Conservation (phyloP, 768 basidiomycete genomes). For the Boletus sensibilis region DNA sequence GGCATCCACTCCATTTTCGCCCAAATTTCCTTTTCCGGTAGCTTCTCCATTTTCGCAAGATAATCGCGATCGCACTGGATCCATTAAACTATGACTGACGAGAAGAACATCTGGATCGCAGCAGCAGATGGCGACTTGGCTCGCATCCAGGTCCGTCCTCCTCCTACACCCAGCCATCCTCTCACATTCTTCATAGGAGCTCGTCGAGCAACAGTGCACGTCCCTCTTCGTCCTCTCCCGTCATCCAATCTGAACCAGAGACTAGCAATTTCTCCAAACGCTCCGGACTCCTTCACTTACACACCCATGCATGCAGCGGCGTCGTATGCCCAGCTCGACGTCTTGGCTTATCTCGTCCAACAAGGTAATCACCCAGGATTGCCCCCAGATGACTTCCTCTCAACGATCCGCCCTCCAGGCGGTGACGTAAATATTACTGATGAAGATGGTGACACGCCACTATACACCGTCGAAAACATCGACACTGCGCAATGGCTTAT, state of each 20-base stretch:
- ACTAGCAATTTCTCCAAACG: conserved; percentile 65
- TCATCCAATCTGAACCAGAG: conserved; percentile 31
- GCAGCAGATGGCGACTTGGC: conserved; percentile 85
- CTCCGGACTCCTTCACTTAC: conserved; percentile 69
- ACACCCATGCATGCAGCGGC: conserved; percentile 95
- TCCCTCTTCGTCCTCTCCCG: conserved; percentile 25
- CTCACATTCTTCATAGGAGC: conserved; percentile 40
- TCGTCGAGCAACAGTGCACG: conserved; percentile 60
- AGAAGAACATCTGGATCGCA: conserved; percentile 87
- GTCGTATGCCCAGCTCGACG: conserved; percentile 78
- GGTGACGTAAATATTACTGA: conserved; percentile 88
- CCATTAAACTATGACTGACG: conserved; percentile 31
- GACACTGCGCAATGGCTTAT: conserved; percentile 78
- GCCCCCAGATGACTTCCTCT: not conserved
- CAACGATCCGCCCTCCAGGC: conserved; percentile 41
- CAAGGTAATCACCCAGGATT: conserved; percentile 44
- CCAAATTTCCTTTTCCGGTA: conserved; percentile 27
- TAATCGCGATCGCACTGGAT: conserved; percentile 15
- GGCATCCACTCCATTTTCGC: conserved; percentile 11
- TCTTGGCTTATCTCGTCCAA: conserved; percentile 77
- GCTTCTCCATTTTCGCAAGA: conserved; percentile 11
- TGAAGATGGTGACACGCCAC: conserved; percentile 85
- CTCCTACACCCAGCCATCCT: not conserved
- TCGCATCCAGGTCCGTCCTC: conserved; percentile 64
- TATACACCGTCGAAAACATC: conserved; percentile 85